Base-by-base conservation (phyloP, 257 asterid species). In the Solanum appendiculatum region DNA sequence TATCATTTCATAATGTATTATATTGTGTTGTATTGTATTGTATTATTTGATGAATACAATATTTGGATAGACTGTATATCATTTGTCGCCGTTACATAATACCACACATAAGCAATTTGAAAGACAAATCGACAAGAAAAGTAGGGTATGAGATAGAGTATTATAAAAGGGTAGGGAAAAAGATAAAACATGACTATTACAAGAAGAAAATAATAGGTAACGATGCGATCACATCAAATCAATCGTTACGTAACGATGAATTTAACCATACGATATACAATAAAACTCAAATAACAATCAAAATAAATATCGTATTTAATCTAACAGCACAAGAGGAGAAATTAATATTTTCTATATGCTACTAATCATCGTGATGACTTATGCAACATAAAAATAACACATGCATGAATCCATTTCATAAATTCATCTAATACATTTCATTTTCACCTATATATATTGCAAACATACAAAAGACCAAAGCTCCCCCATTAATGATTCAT, bases 121-220 rank as follows among this genome's bases (percentile, higher is more conserved):
- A 27, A 1, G 36, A 66, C 2, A 66, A 13, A 27, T 0, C 9
- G 1, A 1, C 2, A 12, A n/a, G 8, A n/a, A 63, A 11, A 63
- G 2, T n/a, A n/a, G 3, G 7, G 12, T 25, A 5, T 5, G 2
- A 1, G 3, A 10, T 1, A 63, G 2, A 63, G 1, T 4, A 63
- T n/a, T 51, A 63, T 4, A 18, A 18, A 54, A 54, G 9, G 25
- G 64, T 9, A 60, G 6, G 16, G 15, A 23, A 44, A 60, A 60
- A 11, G 16, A 60, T n/a, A 60, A 60, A 56, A 21, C 23, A 60
- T 4, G 14, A 60, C 12, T 60, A n/a, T 60, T 1, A n/a, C 3
- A 0, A 63, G 9, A 64, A 66, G 7, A 6, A 64, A 64, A n/a
- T 15, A 63, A 63, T 25, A 64, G 2, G 4, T 27, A 27, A 66